Conservation (phyloP, 495 filamentous ascomycete species). For the Daldinia caldariorum region DNA sequence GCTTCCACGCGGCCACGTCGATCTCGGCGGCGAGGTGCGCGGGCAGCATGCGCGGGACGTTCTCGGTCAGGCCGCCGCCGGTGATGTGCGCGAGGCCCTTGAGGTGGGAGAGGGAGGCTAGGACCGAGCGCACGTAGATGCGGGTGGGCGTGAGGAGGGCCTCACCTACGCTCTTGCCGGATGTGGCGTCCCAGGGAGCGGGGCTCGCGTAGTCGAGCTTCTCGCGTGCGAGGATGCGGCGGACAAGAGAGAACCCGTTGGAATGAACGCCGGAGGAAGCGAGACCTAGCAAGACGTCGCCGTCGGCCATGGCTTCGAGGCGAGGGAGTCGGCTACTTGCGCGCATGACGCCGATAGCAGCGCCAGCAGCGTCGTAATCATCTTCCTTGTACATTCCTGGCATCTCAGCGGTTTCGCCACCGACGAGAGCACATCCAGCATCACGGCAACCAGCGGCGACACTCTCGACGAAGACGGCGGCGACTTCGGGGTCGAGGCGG, state of each 20-base stretch:
- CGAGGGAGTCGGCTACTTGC: conserved; percentile 76
- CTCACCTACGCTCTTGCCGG: conserved; percentile 57
- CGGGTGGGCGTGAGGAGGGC: conserved; percentile 81
- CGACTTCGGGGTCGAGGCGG: conserved; percentile 78
- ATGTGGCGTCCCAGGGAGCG: conserved; percentile 77
- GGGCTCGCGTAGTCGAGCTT: conserved; percentile 73
- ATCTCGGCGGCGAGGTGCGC: conserved; percentile 76
- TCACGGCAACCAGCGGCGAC: conserved; percentile 85
- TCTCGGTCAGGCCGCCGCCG: conserved; percentile 89
- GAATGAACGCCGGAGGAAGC: conserved; percentile 87
- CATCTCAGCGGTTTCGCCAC: conserved; percentile 98
- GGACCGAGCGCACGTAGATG: conserved; percentile 80
- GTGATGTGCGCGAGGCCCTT: conserved; percentile 97
- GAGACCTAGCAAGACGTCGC: conserved; percentile 86
- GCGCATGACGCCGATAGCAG: conserved; percentile 82
- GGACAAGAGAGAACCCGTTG: conserved; percentile 94
- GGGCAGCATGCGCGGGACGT: conserved; percentile 93
- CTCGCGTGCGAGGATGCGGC: conserved; percentile 79
- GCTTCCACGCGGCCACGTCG: conserved; percentile 74
- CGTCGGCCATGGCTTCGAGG: conserved; percentile 75
- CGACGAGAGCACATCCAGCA: conserved; percentile 87
- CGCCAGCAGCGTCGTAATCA: conserved; percentile 91
- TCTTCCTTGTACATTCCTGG: conserved; percentile 85
- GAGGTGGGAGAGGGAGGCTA: conserved; percentile 70
- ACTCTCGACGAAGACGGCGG: conserved; percentile 83